Percentiles rank a stretch among this genome's conserved stretches.
Evolutionary conservation across 2,329 filamentous ascomycete genomes (phyloP).

Genomic region (Xylaria sp.): DNA sequence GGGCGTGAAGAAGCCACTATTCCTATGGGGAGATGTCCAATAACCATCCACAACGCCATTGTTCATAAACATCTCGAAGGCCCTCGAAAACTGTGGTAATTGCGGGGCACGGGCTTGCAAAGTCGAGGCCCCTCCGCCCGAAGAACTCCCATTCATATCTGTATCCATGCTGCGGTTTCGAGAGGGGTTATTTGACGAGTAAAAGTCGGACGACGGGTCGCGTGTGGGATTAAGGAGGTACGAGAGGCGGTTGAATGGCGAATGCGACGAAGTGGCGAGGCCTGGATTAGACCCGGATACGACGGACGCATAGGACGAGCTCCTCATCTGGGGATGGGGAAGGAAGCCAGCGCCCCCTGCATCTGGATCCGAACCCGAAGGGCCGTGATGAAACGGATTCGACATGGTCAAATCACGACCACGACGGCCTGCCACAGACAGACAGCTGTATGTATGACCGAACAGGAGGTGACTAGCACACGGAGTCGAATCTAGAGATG

Average conservation of each 20-base stretch:
- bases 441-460: not conserved
- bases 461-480: slow-evolving; percentile 1
- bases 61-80: slow-evolving; percentile 53
- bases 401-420: slow-evolving; percentile 41
- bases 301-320: slow-evolving; percentile 47
- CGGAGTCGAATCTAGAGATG: not conserved
- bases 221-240: slow-evolving; percentile 57
- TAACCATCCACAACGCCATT: slow-evolving; percentile 25
- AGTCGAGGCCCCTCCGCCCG: slow-evolving; percentile 29
- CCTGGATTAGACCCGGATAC: slow-evolving; percentile 40
- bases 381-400: slow-evolving; percentile 45
- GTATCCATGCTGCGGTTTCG: slow-evolving; percentile 39
- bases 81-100: slow-evolving; percentile 54
- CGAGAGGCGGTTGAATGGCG: slow-evolving; percentile 48
- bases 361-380: slow-evolving; percentile 39
- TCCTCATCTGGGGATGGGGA: slow-evolving; percentile 40
- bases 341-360: slow-evolving; percentile 37
- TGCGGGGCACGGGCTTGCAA: slow-evolving; percentile 36
- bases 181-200: slow-evolving; percentile 31
- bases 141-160: slow-evolving; percentile 33
- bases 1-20: slow-evolving; percentile 72
- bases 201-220: slow-evolving; percentile 40
- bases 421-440: slow-evolving; percentile 12
- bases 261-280: slow-evolving; percentile 35
- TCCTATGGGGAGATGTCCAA: slow-evolving; percentile 35